Conservation (phyloP, 352 stramenopile genomes). For the Globisporangium recalcitrans region DNA sequence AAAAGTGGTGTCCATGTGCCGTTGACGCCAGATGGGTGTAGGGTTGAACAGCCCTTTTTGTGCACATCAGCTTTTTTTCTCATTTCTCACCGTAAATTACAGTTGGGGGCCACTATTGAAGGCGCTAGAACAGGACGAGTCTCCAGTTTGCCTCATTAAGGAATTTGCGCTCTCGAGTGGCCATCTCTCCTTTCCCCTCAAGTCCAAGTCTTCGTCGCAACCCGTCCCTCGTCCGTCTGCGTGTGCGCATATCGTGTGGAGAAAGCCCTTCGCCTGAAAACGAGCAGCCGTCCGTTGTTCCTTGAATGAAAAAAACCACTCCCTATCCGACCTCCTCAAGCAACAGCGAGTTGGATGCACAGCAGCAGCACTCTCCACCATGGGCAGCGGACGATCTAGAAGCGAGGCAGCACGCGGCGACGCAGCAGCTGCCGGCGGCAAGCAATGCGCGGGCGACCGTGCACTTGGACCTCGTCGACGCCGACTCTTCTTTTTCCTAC, state of each 20-base stretch:
- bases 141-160: constrained; percentile 7
- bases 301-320: constrained; percentile 23
- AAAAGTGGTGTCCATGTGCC: background rate
- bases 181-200: constrained; percentile 10
- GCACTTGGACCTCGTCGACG: constrained; percentile 18
- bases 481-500: constrained; percentile 56
- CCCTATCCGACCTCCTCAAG: constrained; percentile 13
- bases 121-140: too few relatives aligned
- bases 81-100: background rate
- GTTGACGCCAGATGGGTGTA: background rate
- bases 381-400: constrained; percentile 17
- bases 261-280: constrained; percentile 14
- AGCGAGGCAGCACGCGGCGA: background rate
- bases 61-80: background rate
- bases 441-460: constrained; percentile 4
- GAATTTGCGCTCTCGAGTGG: constrained; percentile 13
- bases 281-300: constrained; percentile 11
- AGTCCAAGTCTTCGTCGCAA: background rate
- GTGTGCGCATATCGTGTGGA: constrained; percentile 9
- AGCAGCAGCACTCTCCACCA: constrained; percentile 3
- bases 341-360: constrained; percentile 17
- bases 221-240: background rate
- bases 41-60: constrained; percentile 3
- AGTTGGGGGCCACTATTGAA: background rate
- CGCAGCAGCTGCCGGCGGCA: background rate